Conservation (phyloP, 2,329 filamentous ascomycete genomes). For the Claviceps africana region DNA sequence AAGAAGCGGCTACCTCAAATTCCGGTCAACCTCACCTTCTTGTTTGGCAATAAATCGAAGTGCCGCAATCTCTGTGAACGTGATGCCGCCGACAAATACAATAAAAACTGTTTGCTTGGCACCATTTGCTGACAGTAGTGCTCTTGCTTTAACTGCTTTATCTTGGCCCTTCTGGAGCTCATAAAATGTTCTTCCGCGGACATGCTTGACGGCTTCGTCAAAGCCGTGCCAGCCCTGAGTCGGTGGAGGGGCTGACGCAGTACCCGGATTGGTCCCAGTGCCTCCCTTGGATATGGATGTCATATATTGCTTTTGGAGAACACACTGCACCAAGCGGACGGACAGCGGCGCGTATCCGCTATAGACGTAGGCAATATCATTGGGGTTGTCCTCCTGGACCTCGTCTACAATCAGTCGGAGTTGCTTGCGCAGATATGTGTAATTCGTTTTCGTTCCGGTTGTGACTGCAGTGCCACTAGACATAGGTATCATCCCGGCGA, state of each 20-base stretch:
- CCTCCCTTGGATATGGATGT: constrained; percentile 54
- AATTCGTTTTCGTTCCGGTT: constrained; percentile 69
- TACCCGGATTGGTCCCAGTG: constrained; percentile 19
- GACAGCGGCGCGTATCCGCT: constrained; percentile 92
- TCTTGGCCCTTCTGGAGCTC: constrained; percentile 85
- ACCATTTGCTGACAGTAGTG: constrained; percentile 65
- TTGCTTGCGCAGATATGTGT: constrained; percentile 72
- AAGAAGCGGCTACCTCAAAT: neutral
- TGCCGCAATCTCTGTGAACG: constrained; percentile 90
- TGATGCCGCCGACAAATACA: constrained; percentile 96
- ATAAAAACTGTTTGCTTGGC: constrained; percentile 79
- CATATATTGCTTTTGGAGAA: constrained; percentile 81
- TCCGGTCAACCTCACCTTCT: constrained; percentile 38
- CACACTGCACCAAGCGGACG: constrained; percentile 78
- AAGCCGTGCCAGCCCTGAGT: constrained; percentile 85
- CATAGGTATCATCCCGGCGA: constrained; percentile 71
- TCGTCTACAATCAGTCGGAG: constrained; percentile 88
- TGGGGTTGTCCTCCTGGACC: constrained; percentile 85
- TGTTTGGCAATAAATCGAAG: constrained; percentile 78
- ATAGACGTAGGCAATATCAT: constrained; percentile 95
- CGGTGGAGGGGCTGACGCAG: constrained; percentile 33
- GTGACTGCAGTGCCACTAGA: constrained; percentile 35
- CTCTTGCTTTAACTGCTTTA: constrained; percentile 75
- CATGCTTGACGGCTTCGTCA: constrained; percentile 80
- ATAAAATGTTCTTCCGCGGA: constrained; percentile 79